Evolutionary conservation across 352 stramenopile species (phyloP).

Genomic region (Aphanomyces invadans): DNA sequence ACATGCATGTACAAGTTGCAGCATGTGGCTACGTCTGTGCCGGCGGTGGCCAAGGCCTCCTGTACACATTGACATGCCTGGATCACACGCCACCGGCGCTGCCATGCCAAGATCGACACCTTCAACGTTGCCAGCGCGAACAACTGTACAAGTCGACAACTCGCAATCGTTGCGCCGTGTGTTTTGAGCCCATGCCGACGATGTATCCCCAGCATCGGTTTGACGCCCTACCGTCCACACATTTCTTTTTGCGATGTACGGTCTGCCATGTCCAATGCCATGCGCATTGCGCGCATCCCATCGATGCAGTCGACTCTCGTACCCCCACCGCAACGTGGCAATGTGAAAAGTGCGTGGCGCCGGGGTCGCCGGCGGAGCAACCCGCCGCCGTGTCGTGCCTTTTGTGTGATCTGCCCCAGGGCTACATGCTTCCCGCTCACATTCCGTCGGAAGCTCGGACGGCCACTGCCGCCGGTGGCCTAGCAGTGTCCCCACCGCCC

Average conservation of each 20-base stretch:
- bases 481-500: too few species aligned
- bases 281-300: slow-evolving; percentile 64
- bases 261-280: slow-evolving; percentile 80
- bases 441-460: background rate
- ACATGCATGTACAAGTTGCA: slow-evolving; percentile 52
- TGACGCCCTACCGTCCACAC: slow-evolving; percentile 28
- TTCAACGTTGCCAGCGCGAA: slow-evolving; percentile 8
- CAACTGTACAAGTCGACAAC: background rate
- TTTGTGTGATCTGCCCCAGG: slow-evolving; percentile 53
- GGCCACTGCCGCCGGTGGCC: background rate
- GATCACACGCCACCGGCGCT: slow-evolving; percentile 42
- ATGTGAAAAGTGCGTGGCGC: slow-evolving; percentile 74
- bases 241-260: slow-evolving; percentile 80
- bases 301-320: slow-evolving; percentile 48
- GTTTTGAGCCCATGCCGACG: slow-evolving; percentile 52
- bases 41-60: slow-evolving; percentile 59
- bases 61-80: slow-evolving; percentile 58
- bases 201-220: slow-evolving; percentile 32
- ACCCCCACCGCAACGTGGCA: slow-evolving; percentile 79
- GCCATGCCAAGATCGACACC: slow-evolving; percentile 39
- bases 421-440: slow-evolving; percentile 65
- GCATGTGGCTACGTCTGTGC: slow-evolving; percentile 55
- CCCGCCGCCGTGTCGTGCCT: slow-evolving; percentile 38
- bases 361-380: slow-evolving; percentile 32
- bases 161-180: slow-evolving; percentile 58